Evolutionary conservation across 2,329 filamentous ascomycete species (phyloP), one percentile per base, ranked within the genome.

Genomic region (Balansia obtecta): DNA sequence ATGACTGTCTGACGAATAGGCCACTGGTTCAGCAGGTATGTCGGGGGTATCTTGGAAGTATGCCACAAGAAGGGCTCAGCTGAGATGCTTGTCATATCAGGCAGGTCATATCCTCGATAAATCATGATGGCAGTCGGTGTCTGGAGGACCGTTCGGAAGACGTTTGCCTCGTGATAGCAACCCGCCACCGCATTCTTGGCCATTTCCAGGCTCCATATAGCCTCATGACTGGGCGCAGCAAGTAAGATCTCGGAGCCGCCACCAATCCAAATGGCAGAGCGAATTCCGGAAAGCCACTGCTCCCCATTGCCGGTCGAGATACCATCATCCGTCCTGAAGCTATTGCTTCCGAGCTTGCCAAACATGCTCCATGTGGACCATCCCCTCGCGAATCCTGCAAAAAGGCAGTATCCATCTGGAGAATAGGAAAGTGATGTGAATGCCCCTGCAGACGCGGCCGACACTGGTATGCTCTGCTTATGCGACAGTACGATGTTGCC

Each of bases 301-400:
- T 98, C 91, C 30, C 76, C 77, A 60, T 93, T 91, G 7, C 70
- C 69, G 46, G 76, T 69, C 2, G 83, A 80, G 38, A 88, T 72
- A 2, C 70, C 67, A 27, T 73, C 71, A 58, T 95, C 86, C 12
- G 79, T 75, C 7, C 77, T 75, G 63, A 97, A 97, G 62, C 88
- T 95, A 58, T 82, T 88, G 50, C 85, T 89, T 13, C 89, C 84
- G 2, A 85, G 77, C 65, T 95, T 96, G 34, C 93, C 93, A 66
- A 95, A 98, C 38, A 97, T 93, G 64, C 91, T 97, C 91, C 91
- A 98, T 45, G 83, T 91, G 4, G 87, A 85, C 93, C 93, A 98
- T 0, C 93, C 94, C 52, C 84, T 82, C 60, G 93, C 84, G 61
- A 91, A 97, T 1, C 91, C 93, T 42, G 86, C 89, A 66, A 98